Percentiles rank a stretch among this genome's conserved stretches.
These are phyloP conservation scores for Penicillium sp. DNA, from an alignment of 2,329 filamentous ascomycete genomes.

Conservation along the genomic window DNA sequence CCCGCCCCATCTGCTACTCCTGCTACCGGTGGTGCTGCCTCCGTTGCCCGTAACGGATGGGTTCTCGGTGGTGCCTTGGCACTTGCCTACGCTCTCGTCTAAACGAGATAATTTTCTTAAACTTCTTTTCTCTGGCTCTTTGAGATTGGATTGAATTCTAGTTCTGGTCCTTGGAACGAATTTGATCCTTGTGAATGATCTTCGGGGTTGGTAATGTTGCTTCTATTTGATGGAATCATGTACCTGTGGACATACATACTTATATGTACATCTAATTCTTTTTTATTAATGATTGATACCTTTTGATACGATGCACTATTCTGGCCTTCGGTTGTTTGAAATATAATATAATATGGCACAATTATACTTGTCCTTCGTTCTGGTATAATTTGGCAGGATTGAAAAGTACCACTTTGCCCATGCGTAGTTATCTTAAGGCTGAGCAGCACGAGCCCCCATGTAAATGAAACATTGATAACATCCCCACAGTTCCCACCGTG, in stretches of 20 bases:
- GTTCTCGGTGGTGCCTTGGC: slow-evolving; percentile 28
- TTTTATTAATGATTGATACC: slow-evolving; percentile 27
- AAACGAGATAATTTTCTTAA: slow-evolving; percentile 5
- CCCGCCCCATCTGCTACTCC: neutral
- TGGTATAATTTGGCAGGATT: neutral
- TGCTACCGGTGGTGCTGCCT: slow-evolving; percentile 23
- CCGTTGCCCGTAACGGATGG: slow-evolving; percentile 23
- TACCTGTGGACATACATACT: slow-evolving; percentile 6
- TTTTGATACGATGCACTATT: slow-evolving; percentile 21
- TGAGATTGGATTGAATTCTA: neutral
- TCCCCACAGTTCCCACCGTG: neutral
- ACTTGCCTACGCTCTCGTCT: slow-evolving; percentile 28
- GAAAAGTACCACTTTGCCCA: too few species aligned
- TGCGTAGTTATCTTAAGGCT: neutral
- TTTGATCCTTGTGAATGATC: slow-evolving; percentile 4
- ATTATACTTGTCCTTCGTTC: too few species aligned
- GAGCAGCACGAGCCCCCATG: neutral
- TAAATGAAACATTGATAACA: neutral
- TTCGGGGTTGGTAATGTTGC: slow-evolving; percentile 10
- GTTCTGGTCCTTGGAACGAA: neutral
- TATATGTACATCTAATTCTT: slow-evolving; percentile 20
- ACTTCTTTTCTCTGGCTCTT: neutral
- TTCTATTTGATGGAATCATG: slow-evolving; percentile 21
- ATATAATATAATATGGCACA: too few species aligned
- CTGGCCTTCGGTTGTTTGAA: too few species aligned